Evolutionary conservation across 2,329 filamentous ascomycete species (phyloP).

Genomic region (Botryosphaeria dothidea): DNA sequence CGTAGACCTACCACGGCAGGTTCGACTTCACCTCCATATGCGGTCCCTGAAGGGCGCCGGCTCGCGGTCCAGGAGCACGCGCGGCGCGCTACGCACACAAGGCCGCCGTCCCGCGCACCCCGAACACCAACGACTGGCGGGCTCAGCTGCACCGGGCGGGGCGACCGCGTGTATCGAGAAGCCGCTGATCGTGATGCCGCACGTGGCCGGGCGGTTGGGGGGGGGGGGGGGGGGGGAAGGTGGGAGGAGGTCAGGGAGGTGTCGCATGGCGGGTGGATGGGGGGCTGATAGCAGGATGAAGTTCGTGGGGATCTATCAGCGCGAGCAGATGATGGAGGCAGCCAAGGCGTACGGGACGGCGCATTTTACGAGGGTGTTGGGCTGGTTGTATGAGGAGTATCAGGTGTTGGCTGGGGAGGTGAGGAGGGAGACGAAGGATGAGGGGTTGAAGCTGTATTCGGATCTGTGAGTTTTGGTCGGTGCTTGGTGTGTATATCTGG

Average conservation of each 20-base stretch:
- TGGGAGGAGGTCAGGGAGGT: constrained; percentile 26
- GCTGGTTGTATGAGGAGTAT: constrained; percentile 45
- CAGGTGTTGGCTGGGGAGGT: constrained; percentile 36
- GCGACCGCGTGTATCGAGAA: constrained; percentile 31
- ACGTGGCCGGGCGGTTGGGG: constrained; percentile 41
- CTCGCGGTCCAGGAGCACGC: constrained; percentile 50
- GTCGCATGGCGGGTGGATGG: constrained; percentile 25
- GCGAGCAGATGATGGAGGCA: constrained; percentile 42
- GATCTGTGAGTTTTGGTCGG: not conserved
- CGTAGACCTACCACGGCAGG: too few relatives aligned
- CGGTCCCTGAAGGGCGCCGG: too few relatives aligned
- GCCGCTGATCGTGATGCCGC: constrained; percentile 38
- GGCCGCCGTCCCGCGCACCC: constrained; percentile 15
- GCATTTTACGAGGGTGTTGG: constrained; percentile 42
- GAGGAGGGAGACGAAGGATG: constrained; percentile 24
- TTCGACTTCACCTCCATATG: too few relatives aligned
- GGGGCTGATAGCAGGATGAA: constrained; percentile 21
- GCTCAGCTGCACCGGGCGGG: not conserved
- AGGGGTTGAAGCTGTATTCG: not conserved
- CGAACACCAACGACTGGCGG: not conserved
- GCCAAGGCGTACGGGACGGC: constrained; percentile 45
- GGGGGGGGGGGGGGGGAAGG: constrained; percentile 45
- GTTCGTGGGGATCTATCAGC: constrained; percentile 28
- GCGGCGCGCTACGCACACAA: constrained; percentile 24
- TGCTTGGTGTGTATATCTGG: too few relatives aligned